Percentiles rank a stretch among this genome's conserved stretches.
phyloP scores from a whole-genome alignment of 23 red algal species.

The Agarophyton chilense region DNA sequence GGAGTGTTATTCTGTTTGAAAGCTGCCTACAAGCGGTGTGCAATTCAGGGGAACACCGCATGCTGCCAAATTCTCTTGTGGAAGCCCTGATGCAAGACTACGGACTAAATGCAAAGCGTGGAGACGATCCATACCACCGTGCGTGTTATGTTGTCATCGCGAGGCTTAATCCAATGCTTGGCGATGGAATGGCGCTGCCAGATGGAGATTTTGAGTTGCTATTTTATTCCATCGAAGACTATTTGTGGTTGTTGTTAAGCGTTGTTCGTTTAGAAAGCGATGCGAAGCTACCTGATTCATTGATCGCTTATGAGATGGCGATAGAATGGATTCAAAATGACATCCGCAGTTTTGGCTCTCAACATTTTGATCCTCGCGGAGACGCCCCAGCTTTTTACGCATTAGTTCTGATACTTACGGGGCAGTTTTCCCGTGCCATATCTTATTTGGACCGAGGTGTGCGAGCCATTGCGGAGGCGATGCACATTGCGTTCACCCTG shows the following conservation, averaged over 20 bases:
- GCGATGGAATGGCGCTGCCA: conserved; percentile 69
- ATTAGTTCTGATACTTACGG: conserved; percentile 71
- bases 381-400: conserved; percentile 80
- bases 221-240: conserved; percentile 92
- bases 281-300: conserved; percentile 43
- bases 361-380: conserved; percentile 84
- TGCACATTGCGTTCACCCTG: conserved; percentile 74
- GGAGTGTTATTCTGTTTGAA: conserved; percentile 25
- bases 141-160: conserved; percentile 77
- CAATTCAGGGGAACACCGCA: conserved; percentile 27
- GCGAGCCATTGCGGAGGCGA: conserved; percentile 66
- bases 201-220: conserved; percentile 78
- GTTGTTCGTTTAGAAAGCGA: conserved; percentile 58
- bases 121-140: conserved; percentile 71
- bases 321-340: conserved; percentile 72
- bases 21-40: conserved; percentile 28
- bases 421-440: conserved; percentile 70
- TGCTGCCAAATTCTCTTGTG: conserved; percentile 49
- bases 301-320: conserved; percentile 56
- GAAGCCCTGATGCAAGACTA: conserved; percentile 82
- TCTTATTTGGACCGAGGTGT: conserved; percentile 59
- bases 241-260: conserved; percentile 88
- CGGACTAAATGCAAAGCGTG: conserved; percentile 58
- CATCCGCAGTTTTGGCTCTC: conserved; percentile 70
- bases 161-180: conserved; percentile 51